Base-by-base conservation (phyloP, 495 filamentous ascomycete genomes). In the Lentithecium fluviatile region DNA sequence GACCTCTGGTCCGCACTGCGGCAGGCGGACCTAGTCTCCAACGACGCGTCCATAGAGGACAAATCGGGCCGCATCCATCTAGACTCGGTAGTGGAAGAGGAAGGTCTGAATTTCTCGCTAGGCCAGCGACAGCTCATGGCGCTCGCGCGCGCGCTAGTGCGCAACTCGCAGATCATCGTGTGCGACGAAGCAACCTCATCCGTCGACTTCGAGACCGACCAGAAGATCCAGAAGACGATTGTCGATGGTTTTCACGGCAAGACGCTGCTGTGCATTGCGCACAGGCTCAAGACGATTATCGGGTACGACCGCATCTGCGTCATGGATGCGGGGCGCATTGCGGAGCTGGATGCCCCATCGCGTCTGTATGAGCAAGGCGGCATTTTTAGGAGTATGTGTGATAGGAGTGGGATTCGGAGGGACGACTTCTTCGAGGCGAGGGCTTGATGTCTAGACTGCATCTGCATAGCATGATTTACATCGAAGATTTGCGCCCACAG, bases 51-150 rank as follows among this genome's bases (percentile, higher is more conserved):
- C 1, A 71, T 78, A 47, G 76, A 78, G 12, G 79, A 81, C 54
- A 73, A 69, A 37, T 59, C 66, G n/a, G 68, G 74, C 45, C 84
- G 87, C 40, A 87, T 97, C 54, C 87, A 90, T 51, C 85, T 98
- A 36, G 94, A 97, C 70, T 83, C 81, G 11, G 62, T 82, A 7
- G 90, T 97, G n/a, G 91, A 95, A 59, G 92, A 96, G 67, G 93
- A 96, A 76, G 93, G 93, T 0, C 77, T 94, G 38, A 98, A 97
- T 74, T 98, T 95, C 78, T 94, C 89, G 0, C 84, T 97, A n/a
- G 93, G 94, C 0, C 93, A 98, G 75, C 85, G 93, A 2, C 93
- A 98, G 69, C 83, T 97, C 13, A 95, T 98, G 88, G 93, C 94
- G 2, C 79, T 98, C 0, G 93, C 93, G 0, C 85, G 93, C 0